Evolutionary conservation across 495 filamentous ascomycete genomes (phyloP).

Genomic region (Talaromyces proteolyticus): DNA sequence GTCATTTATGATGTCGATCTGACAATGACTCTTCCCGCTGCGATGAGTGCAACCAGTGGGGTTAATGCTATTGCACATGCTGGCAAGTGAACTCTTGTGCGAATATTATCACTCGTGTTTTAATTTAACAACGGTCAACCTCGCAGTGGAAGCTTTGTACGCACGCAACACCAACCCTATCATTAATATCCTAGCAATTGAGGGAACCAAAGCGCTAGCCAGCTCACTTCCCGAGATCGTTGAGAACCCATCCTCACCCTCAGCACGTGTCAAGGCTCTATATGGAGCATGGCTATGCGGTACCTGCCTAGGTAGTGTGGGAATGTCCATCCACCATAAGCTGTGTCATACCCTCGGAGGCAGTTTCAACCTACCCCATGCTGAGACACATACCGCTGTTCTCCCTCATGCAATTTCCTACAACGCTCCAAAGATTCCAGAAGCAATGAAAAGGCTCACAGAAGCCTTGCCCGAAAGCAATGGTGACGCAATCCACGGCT

Average conservation of each 20-base stretch:
- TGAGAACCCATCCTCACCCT: conserved; percentile 36
- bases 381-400: conserved; percentile 64
- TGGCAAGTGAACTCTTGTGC: conserved; percentile 22
- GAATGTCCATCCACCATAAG: conserved; percentile 69
- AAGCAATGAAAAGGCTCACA: conserved; percentile 51
- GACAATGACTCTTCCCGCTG: conserved; percentile 56
- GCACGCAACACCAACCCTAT: conserved; percentile 57
- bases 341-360: conserved; percentile 65
- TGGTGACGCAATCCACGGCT: conserved; percentile 52
- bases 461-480: conserved; percentile 52
- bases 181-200: conserved; percentile 50
- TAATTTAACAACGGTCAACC: not conserved
- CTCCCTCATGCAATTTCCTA: conserved; percentile 64
- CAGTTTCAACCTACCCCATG: conserved; percentile 63
- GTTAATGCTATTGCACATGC: conserved; percentile 68
- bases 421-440: conserved; percentile 58
- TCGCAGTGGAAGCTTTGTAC: conserved; percentile 59
- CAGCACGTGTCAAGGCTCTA: conserved; percentile 50
- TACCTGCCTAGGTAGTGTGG: conserved; percentile 56
- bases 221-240: conserved; percentile 51
- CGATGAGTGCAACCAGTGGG: conserved; percentile 57
- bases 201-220: conserved; percentile 50
- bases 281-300: conserved; percentile 67
- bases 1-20: conserved; percentile 68
- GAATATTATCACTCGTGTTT: not conserved